Conservation (phyloP, 257 asterid genomes). For the Coffea canephora region DNA sequence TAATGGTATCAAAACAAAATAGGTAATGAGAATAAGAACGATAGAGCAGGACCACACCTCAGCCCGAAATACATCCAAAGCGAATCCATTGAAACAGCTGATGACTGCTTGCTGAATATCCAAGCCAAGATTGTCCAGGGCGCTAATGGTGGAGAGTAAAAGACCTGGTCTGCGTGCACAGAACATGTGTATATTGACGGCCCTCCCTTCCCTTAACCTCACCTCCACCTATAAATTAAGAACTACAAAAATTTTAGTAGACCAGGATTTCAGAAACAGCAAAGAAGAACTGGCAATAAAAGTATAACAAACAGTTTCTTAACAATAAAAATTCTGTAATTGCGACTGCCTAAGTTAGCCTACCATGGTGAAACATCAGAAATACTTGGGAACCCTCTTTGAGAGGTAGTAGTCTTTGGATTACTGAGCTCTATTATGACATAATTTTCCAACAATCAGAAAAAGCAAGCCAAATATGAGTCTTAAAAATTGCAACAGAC, state of each 20-base stretch:
- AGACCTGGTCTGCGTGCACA: slow-evolving; percentile 79
- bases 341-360: background rate
- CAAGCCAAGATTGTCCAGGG: slow-evolving; percentile 70
- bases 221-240: slow-evolving; percentile 56
- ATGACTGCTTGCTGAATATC: slow-evolving; percentile 88
- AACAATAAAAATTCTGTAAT: background rate
- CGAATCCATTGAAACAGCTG: slow-evolving; percentile 84
- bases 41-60: slow-evolving; percentile 41
- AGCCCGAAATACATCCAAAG: slow-evolving; percentile 73
- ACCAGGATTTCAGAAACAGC: background rate
- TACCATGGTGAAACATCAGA: no score
- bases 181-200: slow-evolving; percentile 76
- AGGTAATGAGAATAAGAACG: background rate
- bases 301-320: no score
- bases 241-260: background rate
- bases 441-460: background rate
- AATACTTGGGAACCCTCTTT: background rate
- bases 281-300: background rate
- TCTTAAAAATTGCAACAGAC: background rate
- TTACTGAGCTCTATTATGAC: background rate
- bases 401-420: no score
- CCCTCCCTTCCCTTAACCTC: slow-evolving; percentile 66
- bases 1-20: background rate
- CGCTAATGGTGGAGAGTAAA: slow-evolving; percentile 68
- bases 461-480: background rate